phyloP scores from a whole-genome alignment of 805 yeast species.

The Lachancea sp. region DNA sequence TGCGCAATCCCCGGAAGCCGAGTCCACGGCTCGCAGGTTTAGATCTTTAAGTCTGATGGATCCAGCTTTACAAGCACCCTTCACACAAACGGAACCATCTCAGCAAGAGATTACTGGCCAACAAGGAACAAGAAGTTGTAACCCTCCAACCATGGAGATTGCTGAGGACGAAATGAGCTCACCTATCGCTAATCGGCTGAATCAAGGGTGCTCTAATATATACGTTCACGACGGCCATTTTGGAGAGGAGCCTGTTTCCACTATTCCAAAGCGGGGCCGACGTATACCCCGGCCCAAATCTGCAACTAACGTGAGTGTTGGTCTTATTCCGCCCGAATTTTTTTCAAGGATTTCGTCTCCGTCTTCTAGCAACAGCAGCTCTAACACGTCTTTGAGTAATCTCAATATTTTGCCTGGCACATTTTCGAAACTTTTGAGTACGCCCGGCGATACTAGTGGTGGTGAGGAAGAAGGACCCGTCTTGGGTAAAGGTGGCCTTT shows the following conservation, averaged over 20 bases:
- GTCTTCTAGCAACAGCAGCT: constrained; percentile 28
- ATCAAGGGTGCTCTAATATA: constrained; percentile 24
- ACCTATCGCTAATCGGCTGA: constrained; percentile 9
- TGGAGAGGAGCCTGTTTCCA: constrained; percentile 7
- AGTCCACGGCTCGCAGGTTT: constrained; percentile 21
- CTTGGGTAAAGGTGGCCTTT: too few species aligned
- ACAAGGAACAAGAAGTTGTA: neutral
- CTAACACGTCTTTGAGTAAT: constrained; percentile 24
- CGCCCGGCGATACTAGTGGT: constrained; percentile 4
- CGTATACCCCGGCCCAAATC: constrained; percentile 9
- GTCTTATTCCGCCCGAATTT: constrained; percentile 34
- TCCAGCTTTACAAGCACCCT: constrained; percentile 24
- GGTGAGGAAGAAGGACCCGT: constrained; percentile 5
- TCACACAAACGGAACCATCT: constrained; percentile 8
- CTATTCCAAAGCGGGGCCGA: constrained; percentile 7
- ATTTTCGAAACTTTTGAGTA: constrained; percentile 18
- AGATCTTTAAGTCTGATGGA: constrained; percentile 33
- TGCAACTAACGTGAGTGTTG: constrained; percentile 15
- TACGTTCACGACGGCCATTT: constrained; percentile 32
- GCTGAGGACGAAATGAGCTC: constrained; percentile 19
- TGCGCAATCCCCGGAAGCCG: neutral
- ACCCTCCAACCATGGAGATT: constrained; percentile 10
- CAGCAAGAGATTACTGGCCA: neutral
- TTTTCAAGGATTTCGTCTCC: constrained; percentile 32
- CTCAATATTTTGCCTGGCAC: constrained; percentile 20